Base-by-base conservation (phyloP, 2,329 filamentous ascomycete genomes). In the Aspergillus novofumigatus region DNA sequence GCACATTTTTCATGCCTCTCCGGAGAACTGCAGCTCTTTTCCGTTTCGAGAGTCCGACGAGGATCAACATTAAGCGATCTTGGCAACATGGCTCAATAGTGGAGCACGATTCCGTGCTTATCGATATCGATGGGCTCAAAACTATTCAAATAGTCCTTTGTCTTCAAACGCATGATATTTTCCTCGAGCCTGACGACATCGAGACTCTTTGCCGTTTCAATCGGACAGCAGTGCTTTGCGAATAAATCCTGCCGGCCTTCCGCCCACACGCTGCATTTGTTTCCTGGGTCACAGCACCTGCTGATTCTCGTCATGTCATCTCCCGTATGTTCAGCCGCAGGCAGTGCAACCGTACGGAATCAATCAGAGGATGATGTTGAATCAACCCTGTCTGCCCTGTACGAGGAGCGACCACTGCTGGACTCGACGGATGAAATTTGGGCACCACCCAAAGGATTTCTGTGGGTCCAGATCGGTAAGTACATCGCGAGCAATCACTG, bases 391-490 rank as follows among this genome's bases (percentile, higher is more conserved):
- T 44, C 55, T 17, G 44, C 51, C 1, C 51, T 57, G 17, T 44
- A n/a, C n/a, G 69, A 69, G 55, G 58, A 67, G 21, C 64, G 67
- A 29, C 68, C 68, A 17, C 55, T 73, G 9, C 50, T 72, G 45
- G 29, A 23, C 29, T 50, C 60, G 7, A 54, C 59, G 11, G 51
- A 41, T 17, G 53, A 49, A n/a, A 29, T 53, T 0, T 84, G 82
- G 82, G 75, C 68, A n/a, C 74, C 80, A 1, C 80, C 81, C 0
- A 64, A 66, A 2, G 80, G 81, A n/a, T 85, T 86, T 60, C 14
- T 79, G 41, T 82, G 80, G 80, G 84, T 86, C 51, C 78, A 86
- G 71, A 68, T 83, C 7, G 83, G 76, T 77, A 59, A 20, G 62
- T 57, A 47, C 23, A 23, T 25, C 10, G 50, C 14, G 23, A 29